phyloP scores from a whole-genome alignment of 345 rosid genomes.

The Aquilaria yunnanensis region DNA sequence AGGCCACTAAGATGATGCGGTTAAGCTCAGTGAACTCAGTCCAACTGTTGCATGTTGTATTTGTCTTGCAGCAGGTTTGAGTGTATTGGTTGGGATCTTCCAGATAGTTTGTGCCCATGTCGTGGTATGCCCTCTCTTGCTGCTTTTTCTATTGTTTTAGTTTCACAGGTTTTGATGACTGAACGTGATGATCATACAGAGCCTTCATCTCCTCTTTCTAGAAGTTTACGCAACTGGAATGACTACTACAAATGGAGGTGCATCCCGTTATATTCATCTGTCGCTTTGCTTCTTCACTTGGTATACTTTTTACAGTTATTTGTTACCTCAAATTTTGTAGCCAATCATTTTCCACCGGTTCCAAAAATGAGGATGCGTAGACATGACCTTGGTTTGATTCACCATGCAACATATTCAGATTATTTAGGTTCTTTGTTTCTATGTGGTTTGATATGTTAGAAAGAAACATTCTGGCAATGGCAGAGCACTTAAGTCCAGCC shows the following conservation, averaged over 20 bases:
- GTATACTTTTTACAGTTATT: slow-evolving; percentile 30
- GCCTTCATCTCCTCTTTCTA: slow-evolving; percentile 35
- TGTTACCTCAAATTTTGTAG: not conserved
- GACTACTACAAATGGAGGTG: slow-evolving; percentile 80
- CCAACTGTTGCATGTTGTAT: not conserved
- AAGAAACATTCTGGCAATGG: not conserved
- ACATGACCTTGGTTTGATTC: not conserved
- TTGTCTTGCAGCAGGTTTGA: slow-evolving; percentile 26
- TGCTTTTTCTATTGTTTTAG: slow-evolving; percentile 1
- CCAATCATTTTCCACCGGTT: not conserved
- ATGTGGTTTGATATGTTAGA: not conserved
- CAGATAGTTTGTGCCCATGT: slow-evolving; percentile 65
- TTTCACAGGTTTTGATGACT: slow-evolving; percentile 7
- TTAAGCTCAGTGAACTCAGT: too few species aligned
- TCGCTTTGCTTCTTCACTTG: slow-evolving; percentile 89
- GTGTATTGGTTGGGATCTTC: slow-evolving; percentile 51
- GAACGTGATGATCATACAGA: slow-evolving; percentile 30
- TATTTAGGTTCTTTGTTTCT: not conserved
- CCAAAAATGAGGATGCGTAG: not conserved
- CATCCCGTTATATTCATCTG: slow-evolving; percentile 74
- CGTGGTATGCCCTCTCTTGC: slow-evolving; percentile 34
- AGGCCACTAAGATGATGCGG: too few species aligned
- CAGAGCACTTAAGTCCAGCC: too few species aligned
- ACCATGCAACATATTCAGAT: not conserved
- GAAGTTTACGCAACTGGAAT: slow-evolving; percentile 41